These are phyloP conservation scores for Populus trichocarpa DNA, from an alignment of 441 rosid genomes.

Conservation along the genomic window DNA sequence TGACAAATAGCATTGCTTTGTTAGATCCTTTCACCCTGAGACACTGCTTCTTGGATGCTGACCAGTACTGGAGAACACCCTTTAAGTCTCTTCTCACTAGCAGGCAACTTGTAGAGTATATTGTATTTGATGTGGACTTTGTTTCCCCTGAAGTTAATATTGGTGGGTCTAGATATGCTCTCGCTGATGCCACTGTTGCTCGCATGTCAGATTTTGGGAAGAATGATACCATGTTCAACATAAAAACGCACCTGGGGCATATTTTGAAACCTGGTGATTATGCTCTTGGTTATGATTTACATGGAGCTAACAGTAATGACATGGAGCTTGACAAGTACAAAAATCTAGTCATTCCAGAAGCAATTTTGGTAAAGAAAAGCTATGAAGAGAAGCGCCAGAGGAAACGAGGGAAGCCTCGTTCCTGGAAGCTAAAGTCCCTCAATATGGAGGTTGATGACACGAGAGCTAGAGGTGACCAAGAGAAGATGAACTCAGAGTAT, in stretches of 20 bases:
- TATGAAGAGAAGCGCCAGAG: constrained; percentile 57
- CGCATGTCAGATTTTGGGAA: no score
- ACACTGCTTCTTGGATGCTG: constrained; percentile 26
- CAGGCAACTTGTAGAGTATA: no score
- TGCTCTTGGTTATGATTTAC: constrained; percentile 56
- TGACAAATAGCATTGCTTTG: constrained; percentile 51
- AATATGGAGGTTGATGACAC: constrained; percentile 64
- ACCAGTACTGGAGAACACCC: no score
- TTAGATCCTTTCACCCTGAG: constrained; percentile 59
- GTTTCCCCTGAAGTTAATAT: no score
- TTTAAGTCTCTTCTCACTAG: no score
- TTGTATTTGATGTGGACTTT: no score
- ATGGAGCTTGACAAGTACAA: constrained; percentile 56
- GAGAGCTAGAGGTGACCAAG: constrained; percentile 39
- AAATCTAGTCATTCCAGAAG: constrained; percentile 46
- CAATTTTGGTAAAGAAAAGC: constrained; percentile 65
- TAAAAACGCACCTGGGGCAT: constrained; percentile 6
- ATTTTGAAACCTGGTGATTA: constrained; percentile 63
- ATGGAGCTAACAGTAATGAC: constrained; percentile 53
- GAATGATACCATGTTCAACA: no score
- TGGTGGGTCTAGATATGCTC: no score
- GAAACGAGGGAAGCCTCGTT: constrained; percentile 49
- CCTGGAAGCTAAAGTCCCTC: constrained; percentile 58
- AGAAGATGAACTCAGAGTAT: constrained; percentile 47
- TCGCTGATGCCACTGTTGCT: no score